phyloP scores from a whole-genome alignment of 371 early-diverging fungal genomes.

The Apophysomyces sp. region DNA sequence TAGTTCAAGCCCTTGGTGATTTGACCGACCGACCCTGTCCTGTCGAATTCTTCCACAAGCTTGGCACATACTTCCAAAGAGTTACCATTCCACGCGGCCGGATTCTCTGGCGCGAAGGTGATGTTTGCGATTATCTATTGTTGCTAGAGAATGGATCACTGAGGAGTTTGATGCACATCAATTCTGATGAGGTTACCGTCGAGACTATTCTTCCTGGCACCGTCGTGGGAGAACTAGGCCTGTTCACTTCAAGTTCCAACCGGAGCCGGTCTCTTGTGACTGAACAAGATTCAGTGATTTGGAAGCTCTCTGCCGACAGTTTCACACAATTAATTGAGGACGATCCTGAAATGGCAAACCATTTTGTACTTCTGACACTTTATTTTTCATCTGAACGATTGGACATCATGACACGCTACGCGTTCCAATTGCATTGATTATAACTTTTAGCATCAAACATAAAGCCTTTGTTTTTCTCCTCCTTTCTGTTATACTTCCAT shows the following conservation, averaged over 20 bases:
- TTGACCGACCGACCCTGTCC: slow-evolving; percentile 29
- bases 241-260: slow-evolving; percentile 53
- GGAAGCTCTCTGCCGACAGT: slow-evolving; percentile 57
- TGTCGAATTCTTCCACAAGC: slow-evolving; percentile 54
- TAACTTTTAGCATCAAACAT: background rate
- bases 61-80: slow-evolving; percentile 66
- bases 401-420: slow-evolving; percentile 58
- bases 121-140: slow-evolving; percentile 62
- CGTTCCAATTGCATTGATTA: slow-evolving; percentile 50
- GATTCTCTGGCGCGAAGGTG: slow-evolving; percentile 69
- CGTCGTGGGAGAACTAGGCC: slow-evolving; percentile 74
- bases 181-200: slow-evolving; percentile 21
- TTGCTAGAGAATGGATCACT: slow-evolving; percentile 80
- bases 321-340: slow-evolving; percentile 59
- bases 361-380: slow-evolving; percentile 54
- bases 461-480: background rate
- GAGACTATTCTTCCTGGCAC: slow-evolving; percentile 81
- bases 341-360: slow-evolving; percentile 51
- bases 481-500: background rate
- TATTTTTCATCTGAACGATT: slow-evolving; percentile 61
- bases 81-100: slow-evolving; percentile 47
- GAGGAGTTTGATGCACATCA: slow-evolving; percentile 50
- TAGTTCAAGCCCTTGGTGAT: slow-evolving; percentile 71
- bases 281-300: slow-evolving; percentile 65
- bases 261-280: slow-evolving; percentile 63